Percentiles rank a stretch among this genome's conserved stretches.
phyloP scores from a whole-genome alignment of 2,329 filamentous ascomycete genomes.

The Sclerotinia borealis region DNA sequence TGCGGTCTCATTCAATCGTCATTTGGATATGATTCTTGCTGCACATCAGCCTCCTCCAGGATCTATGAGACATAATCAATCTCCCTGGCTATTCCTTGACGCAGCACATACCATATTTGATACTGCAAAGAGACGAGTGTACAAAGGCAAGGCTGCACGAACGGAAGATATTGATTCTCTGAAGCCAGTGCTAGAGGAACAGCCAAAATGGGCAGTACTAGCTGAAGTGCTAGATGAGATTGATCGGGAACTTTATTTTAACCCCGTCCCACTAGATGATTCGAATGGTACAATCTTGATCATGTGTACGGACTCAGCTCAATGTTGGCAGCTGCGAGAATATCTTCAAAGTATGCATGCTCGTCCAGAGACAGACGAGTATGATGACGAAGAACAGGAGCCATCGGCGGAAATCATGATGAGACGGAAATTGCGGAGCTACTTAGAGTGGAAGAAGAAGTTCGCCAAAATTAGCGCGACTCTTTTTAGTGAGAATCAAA shows the following conservation, averaged over 20 bases:
- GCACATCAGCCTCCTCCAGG: slow-evolving; percentile 84
- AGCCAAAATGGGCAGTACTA: slow-evolving; percentile 87
- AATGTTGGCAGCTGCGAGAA: slow-evolving; percentile 81
- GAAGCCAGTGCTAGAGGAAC: slow-evolving; percentile 80
- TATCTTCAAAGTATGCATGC: slow-evolving; percentile 89
- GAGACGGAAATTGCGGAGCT: slow-evolving; percentile 77
- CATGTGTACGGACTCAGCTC: slow-evolving; percentile 87
- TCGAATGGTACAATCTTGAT: slow-evolving; percentile 90
- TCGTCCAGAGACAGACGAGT: slow-evolving; percentile 41
- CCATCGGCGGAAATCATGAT: slow-evolving; percentile 83
- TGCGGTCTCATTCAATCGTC: slow-evolving; percentile 83
- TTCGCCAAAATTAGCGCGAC: slow-evolving; percentile 79
- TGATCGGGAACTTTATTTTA: slow-evolving; percentile 81
- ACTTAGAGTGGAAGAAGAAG: slow-evolving; percentile 84
- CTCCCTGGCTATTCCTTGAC: slow-evolving; percentile 93
- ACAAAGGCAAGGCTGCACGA: slow-evolving; percentile 54
- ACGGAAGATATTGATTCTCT: slow-evolving; percentile 40
- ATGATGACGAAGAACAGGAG: slow-evolving; percentile 45
- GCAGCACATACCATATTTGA: slow-evolving; percentile 92
- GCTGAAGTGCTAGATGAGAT: slow-evolving; percentile 93
- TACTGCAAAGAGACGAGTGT: slow-evolving; percentile 81
- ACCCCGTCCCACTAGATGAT: slow-evolving; percentile 68
- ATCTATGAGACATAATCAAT: slow-evolving; percentile 80
- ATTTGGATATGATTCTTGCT: slow-evolving; percentile 88
- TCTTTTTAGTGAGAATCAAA: slow-evolving; percentile 75